These are phyloP conservation scores for Blepharisma undulans DNA, from an alignment of 169 alveolate genomes.

Conservation along the genomic window DNA sequence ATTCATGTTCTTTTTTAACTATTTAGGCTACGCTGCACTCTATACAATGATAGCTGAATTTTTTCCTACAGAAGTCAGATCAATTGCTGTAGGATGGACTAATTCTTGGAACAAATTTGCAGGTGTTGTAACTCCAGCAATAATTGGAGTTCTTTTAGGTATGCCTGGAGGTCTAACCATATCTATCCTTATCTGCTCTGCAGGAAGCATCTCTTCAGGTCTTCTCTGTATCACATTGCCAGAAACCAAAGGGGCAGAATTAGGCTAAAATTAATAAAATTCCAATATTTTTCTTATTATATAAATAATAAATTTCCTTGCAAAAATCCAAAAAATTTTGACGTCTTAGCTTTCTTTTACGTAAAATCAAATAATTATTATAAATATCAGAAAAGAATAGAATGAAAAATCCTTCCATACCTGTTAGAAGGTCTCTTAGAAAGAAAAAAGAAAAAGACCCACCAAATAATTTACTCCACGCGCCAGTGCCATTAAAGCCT, in stretches of 20 bases:
- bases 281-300: background rate
- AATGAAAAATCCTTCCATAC: background rate
- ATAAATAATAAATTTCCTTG: no score
- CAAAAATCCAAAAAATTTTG: background rate
- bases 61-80: conserved; percentile 15
- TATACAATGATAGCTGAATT: background rate
- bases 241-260: background rate
- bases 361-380: background rate
- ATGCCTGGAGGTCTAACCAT: background rate
- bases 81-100: conserved; percentile 15
- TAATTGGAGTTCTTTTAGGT: background rate
- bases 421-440: background rate
- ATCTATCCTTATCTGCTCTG: background rate
- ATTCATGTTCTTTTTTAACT: background rate
- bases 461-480: background rate
- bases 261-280: background rate
- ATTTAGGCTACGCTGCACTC: background rate
- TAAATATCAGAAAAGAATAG: background rate
- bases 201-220: background rate
- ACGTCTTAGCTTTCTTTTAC: background rate
- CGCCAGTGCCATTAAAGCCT: background rate
- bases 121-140: conserved; percentile 18
- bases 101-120: conserved; percentile 13
- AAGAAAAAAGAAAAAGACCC: background rate
- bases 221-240: background rate